Evolutionary conservation across 129 eudicot species (phyloP).

Genomic region (Heracleum sosnowskyi): DNA sequence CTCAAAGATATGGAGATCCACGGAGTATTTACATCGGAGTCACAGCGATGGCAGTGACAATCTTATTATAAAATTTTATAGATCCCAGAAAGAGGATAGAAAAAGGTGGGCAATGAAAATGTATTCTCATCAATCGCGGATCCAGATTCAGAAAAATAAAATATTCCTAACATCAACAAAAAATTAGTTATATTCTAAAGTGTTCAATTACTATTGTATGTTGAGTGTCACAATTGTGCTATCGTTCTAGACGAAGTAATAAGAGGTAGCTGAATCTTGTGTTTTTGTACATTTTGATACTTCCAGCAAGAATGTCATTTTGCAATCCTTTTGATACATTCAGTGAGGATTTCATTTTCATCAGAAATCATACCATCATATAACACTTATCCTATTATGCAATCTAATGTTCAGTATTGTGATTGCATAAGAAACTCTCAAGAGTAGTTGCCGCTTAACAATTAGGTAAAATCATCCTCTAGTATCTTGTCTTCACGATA

Average conservation of each 20-base stretch:
- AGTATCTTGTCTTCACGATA: not conserved
- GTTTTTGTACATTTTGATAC: not conserved
- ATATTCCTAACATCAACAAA: not conserved
- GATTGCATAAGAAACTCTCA: not conserved
- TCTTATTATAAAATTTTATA: not conserved
- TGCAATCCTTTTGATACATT: not conserved
- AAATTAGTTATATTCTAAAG: not conserved
- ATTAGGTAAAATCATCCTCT: not conserved
- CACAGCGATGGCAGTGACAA: conserved; percentile 31
- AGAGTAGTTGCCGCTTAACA: not conserved
- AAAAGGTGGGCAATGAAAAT: not conserved
- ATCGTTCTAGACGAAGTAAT: not conserved
- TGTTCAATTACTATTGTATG: not conserved
- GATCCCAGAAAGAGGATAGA: not conserved
- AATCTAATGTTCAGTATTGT: not conserved
- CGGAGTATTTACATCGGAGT: conserved; percentile 42
- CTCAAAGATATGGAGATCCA: conserved; percentile 73
- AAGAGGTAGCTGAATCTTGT: not conserved
- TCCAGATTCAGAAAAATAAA: not conserved
- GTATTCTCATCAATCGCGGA: not conserved
- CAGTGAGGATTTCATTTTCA: not conserved
- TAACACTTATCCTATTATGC: not conserved
- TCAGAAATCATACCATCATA: not conserved
- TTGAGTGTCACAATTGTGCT: not conserved
- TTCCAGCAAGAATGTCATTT: not conserved